Base-by-base conservation (phyloP, 2,329 filamentous ascomycete species). In the Phyllosticta capitalensis region DNA sequence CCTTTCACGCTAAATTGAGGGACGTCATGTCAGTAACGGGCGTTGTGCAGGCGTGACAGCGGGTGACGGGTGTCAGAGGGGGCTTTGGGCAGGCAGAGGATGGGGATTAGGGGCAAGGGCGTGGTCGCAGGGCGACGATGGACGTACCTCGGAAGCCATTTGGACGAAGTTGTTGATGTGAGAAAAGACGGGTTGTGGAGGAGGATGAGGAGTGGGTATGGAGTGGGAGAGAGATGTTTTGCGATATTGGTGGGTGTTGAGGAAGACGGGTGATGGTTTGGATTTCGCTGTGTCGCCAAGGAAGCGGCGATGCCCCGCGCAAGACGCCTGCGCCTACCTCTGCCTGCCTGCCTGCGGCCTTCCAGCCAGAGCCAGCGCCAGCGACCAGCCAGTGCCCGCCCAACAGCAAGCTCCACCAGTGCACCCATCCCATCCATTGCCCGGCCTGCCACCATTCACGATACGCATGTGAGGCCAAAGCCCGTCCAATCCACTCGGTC, bases 91-190 rank as follows among this genome's bases (percentile, higher is more conserved):
- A 65, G 66, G 65, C 64, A 63, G 66, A 67, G 64, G 66, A 60
- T 62, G 58, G 51, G 45, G 57, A 49, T 54, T 48, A 64, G 66
- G 70, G 68, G 70, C 69, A 71, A 72, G 65, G 63, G 62, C 63
- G 65, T 64, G 65, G 30, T 38, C 30, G 30, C 30, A 65, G 64
- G 68, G 64, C 64, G 65, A 69, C 67, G 63, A 64, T 66, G 63
- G 65, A 79, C 82, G 70, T 81, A 85, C 83, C 78, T 85, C 83
- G 76, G 80, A 81, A 74, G 80, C 79, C 82, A 85, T 85, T 72
- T 70, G 82, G 73, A 69, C 64, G 66, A 14, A 38, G 30, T 38
- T 38, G 30, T 38, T 38, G 30, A 14, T 14, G 55, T 58, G 55
- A 33, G 54, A 53, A 52, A 51, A 24, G n/a, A 52, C 22, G 48